phyloP scores from a whole-genome alignment of 148 eudicot genomes.

The Rhododendron kiyosumense region DNA sequence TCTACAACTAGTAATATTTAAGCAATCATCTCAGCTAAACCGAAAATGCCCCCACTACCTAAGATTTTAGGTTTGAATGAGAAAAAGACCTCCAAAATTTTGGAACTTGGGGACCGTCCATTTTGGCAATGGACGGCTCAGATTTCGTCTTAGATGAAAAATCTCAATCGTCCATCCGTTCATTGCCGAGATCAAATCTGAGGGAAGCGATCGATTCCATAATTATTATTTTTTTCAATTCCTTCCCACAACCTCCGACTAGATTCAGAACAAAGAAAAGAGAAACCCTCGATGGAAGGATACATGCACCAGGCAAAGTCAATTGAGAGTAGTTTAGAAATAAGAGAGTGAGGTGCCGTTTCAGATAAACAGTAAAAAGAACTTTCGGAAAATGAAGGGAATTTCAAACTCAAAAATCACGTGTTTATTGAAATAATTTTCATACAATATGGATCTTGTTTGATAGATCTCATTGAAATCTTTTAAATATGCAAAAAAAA shows the following conservation, averaged over 20 bases:
- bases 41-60: not conserved
- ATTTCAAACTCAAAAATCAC: no score
- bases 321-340: not conserved
- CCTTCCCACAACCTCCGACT: not conserved
- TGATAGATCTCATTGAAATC: no score
- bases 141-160: no score
- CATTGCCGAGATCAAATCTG: no score
- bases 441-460: no score
- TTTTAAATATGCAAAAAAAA: no score
- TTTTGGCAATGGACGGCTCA: no score
- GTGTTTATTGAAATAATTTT: no score
- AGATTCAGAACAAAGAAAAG: not conserved
- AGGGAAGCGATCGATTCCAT: not conserved
- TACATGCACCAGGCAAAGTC: not conserved
- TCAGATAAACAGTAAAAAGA: no score
- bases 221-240: not conserved
- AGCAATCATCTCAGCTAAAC: slow-evolving; percentile 1
- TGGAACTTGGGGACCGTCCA: no score
- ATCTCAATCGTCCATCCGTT: no score
- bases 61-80: not conserved
- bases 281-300: not conserved
- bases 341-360: not conserved
- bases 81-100: not conserved
- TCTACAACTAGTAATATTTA: not conserved
- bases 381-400: no score